These are phyloP conservation scores for Candida boleticola DNA, from an alignment of 805 yeast genomes.

Conservation along the genomic window DNA sequence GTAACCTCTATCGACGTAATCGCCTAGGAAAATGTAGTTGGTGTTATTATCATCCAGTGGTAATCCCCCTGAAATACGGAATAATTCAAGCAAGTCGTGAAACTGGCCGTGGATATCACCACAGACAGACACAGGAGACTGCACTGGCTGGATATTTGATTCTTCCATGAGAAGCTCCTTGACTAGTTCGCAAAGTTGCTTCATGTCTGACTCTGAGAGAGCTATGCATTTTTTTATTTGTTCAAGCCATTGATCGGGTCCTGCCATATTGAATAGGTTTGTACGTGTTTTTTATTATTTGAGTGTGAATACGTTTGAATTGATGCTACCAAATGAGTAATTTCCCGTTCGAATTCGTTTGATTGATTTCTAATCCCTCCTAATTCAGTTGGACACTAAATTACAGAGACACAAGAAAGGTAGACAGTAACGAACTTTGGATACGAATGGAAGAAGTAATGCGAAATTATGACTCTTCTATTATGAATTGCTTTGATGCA, in stretches of 20 bases:
- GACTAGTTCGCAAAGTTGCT: conserved; percentile 91
- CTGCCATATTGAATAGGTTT: conserved; percentile 43
- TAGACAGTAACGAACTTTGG: too few species aligned
- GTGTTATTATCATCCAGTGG: conserved; percentile 70
- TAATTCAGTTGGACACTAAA: too few species aligned
- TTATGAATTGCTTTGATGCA: too few species aligned
- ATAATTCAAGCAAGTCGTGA: conserved; percentile 88
- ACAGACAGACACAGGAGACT: conserved; percentile 91
- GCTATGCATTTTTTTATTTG: conserved; percentile 88
- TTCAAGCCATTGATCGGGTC: conserved; percentile 96
- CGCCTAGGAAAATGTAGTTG: conserved; percentile 83
- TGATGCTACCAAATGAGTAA: too few species aligned
- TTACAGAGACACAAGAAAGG: too few species aligned
- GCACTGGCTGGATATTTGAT: conserved; percentile 90
- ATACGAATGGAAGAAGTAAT: too few species aligned
- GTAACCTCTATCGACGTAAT: conserved; percentile 97
- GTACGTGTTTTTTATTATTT: background rate
- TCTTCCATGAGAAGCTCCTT: conserved; percentile 95
- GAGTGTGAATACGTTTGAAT: background rate
- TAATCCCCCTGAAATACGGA: conserved; percentile 88
- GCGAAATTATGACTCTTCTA: too few species aligned
- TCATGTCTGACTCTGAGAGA: conserved; percentile 90
- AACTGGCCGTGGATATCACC: conserved; percentile 99
- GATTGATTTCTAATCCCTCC: too few species aligned
- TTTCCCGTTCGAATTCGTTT: too few species aligned